Evolutionary conservation across 2,329 filamentous ascomycete genomes (phyloP).

Genomic region (Aspergillus brunneoviolaceus): DNA sequence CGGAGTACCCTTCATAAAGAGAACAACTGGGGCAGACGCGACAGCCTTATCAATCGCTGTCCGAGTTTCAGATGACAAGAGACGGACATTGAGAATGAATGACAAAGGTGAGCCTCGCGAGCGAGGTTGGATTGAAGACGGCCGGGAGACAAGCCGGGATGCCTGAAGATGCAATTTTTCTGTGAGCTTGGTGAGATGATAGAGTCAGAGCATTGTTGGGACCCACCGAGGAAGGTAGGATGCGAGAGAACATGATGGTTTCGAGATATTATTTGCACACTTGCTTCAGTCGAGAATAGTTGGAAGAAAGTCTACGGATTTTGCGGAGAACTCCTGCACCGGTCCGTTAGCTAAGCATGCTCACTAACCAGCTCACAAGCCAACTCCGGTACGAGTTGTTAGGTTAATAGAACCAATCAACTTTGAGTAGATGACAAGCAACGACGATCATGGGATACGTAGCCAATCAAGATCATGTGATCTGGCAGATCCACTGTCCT

Average conservation of each 20-base stretch:
- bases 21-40: slow-evolving; percentile 80
- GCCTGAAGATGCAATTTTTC: slow-evolving; percentile 20
- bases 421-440: not conserved
- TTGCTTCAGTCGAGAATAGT: not conserved
- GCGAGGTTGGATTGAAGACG: slow-evolving; percentile 24
- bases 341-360: not conserved
- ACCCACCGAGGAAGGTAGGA: slow-evolving; percentile 22
- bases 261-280: not conserved
- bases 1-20: slow-evolving; percentile 99
- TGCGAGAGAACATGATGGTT: slow-evolving; percentile 31
- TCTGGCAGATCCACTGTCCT: no score
- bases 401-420: not conserved
- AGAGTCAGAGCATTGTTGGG: not conserved
- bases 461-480: no score
- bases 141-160: slow-evolving; percentile 32
- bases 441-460: no score
- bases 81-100: slow-evolving; percentile 49
- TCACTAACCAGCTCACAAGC: slow-evolving; percentile 2
- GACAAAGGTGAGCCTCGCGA: slow-evolving; percentile 39
- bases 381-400: not conserved
- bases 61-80: slow-evolving; percentile 76
- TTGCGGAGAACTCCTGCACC: not conserved
- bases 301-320: not conserved
- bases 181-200: slow-evolving; percentile 11
- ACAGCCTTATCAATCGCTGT: slow-evolving; percentile 89